Evolutionary conservation across 768 basidiomycete species (phyloP), one percentile per base, ranked within the genome.

Genomic region (Porphyrellus cyaneotinctus): DNA sequence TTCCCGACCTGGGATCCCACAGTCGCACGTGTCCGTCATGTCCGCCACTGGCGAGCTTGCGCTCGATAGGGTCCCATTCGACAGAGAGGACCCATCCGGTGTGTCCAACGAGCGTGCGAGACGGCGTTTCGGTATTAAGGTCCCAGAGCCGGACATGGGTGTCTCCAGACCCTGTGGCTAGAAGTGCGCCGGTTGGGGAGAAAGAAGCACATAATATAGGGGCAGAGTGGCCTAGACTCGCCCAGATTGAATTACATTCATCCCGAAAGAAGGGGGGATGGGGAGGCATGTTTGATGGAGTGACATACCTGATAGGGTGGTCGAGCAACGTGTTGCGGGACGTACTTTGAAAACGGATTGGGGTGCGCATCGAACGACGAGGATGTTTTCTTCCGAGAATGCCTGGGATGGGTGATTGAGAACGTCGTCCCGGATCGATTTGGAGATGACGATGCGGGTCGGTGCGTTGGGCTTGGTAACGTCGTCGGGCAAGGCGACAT

Each of bases 81-180:
- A 94, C 90, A 60, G 93, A 97, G 2, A 98, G 78, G 2, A 99
- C 93, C 95, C 95, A 97, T 1, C 94, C 95, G 59, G 84, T 84
- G 64, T 99, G 97, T 0, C 97, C 97, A 0, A 79, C 71, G 17
- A 98, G 77, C 14, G 85, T 87, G 65, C 91, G 87, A 36, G 89
- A 91, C 1, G 97, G 95, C 7, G 84, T 87, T 69, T 98, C 97
- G 0, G 90, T 95, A 63, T 87, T 81, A 44, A 98, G 80, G 69
- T 98, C 88, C 97, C 97, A 98, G 22, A 99, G 72, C 4, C 97
- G 82, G 13, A 88, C 93, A 52, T 87, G 90, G 24, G 89, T 91
- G 64, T 98, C 97, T 2, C 95, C 97, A 0, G 93, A 91, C 2
- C 97, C 97, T 0, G 97, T 99, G 11, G 94, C 95, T 15, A 97